Evolutionary conservation across 129 eudicot genomes (phyloP).

Genomic region (Saposhnikovia divaricata): DNA sequence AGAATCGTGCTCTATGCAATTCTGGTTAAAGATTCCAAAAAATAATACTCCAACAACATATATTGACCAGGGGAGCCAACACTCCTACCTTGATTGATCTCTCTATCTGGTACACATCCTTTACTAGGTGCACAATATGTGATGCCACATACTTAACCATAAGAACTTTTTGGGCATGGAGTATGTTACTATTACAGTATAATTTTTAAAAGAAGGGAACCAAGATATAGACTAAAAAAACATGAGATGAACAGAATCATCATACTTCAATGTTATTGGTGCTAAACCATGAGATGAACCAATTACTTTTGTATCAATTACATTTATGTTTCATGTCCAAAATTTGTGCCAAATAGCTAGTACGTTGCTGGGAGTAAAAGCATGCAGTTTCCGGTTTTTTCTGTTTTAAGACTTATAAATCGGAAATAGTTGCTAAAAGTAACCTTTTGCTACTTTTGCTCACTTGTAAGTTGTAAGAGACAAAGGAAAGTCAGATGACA

Average conservation of each 20-base stretch:
- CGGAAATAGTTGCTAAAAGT: neutral
- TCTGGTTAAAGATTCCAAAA: slow-evolving; percentile 32
- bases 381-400: neutral
- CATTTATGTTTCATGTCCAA: neutral
- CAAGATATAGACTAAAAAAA: neutral
- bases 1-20: slow-evolving; percentile 65
- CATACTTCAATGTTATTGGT: neutral
- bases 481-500: neutral
- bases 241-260: neutral
- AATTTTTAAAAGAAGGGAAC: neutral
- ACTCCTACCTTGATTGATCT: neutral
- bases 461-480: neutral
- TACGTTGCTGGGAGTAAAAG: neutral
- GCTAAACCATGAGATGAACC: neutral
- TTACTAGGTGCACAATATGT: neutral
- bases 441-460: neutral
- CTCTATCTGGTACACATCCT: neutral
- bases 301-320: neutral
- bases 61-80: neutral
- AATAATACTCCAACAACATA: neutral
- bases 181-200: neutral
- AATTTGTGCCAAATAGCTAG: neutral
- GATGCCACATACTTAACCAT: neutral
- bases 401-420: neutral
- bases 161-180: neutral